Evolutionary conservation across 371 early-diverging fungal genomes (phyloP), one percentile per base, ranked within the genome.

Genomic region (Syncephalastrum sp.): DNA sequence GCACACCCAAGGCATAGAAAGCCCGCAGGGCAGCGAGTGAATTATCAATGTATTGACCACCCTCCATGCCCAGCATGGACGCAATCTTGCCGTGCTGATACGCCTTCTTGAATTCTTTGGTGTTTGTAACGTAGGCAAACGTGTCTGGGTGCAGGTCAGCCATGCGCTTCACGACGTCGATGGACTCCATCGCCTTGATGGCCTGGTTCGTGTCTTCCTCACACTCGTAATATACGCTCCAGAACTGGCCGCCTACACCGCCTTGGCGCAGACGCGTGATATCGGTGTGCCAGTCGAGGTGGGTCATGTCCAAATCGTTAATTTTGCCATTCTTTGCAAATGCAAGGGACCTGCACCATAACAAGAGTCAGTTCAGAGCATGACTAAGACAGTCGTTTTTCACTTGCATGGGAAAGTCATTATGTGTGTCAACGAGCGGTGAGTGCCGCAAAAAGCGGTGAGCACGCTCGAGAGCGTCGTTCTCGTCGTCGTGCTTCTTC

Each of bases 41-140:
- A 51, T 69, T 79, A 56, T 82, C 83, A 52, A 89, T 86, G 64
- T 79, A 80, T 53, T 87, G 89, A 3, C 81, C 87, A 25, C 87
- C 87, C 60, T 89, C 89, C 44, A 89, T 69, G 13, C 89, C 89
- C 65, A 86, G 67, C 64, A 85, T 70, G 5, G 82, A 81, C 3
- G 85, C 84, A 48, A 89, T 64, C 25, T 76, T 71, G 3, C 82
- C 78, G 24, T 58, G 57, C 13, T 67, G 55, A 19, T 67, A 61
- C 5, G 82, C 81, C 14, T 60, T 57, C 8, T 69, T 43, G 54
- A 84, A 83, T 44, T 85, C 79, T 19, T 65, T 62, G 2, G 81
- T 68, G 3, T 63, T 68, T 3, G 64, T 65, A 3, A 77, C 87
- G 8, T 83, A 56, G 46, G 66, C 72, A 48, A 86, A 79, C 2